A percentile compares a stretch with the other conserved stretches of the same genome.
phyloP scores from a whole-genome alignment of 2,329 filamentous ascomycete species.

The Colletotrichum chrysophilum region DNA sequence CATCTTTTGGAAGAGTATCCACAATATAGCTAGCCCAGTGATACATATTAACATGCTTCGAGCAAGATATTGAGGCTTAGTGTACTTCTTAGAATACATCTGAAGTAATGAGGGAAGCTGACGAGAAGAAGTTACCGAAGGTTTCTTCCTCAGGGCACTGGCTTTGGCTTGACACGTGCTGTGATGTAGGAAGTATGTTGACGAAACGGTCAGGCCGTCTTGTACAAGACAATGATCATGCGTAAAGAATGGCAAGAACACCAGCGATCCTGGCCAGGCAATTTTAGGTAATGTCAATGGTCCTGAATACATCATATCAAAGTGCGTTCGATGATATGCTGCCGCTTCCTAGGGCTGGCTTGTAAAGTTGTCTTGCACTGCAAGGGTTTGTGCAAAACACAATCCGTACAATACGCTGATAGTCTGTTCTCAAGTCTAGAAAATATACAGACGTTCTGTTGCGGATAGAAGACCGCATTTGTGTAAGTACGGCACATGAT shows the following conservation, averaged over 20 bases:
- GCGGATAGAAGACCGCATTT: neutral
- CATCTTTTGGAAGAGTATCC: no score
- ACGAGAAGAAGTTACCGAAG: neutral
- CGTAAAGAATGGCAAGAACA: no score
- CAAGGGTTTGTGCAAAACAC: neutral
- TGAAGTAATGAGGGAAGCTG: neutral
- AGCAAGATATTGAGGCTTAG: accelerated
- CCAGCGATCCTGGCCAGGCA: accelerated
- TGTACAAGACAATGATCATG: neutral
- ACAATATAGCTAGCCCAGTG: accelerated
- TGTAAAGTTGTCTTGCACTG: neutral
- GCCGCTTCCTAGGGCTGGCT: accelerated
- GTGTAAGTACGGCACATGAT: no score
- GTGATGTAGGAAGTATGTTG: neutral
- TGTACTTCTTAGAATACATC: neutral
- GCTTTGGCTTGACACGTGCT: neutral
- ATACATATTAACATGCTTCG: neutral
- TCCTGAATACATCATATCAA: neutral
- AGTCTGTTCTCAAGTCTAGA: no score
- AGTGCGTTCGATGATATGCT: accelerated
- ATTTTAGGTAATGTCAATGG: accelerated
- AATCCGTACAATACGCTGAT: no score
- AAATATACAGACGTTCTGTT: neutral
- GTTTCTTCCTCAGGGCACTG: neutral
- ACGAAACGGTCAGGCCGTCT: no score